Evolutionary conservation across 139 green algal genomes (phyloP).

Genomic region (Nannochloris sp.): DNA sequence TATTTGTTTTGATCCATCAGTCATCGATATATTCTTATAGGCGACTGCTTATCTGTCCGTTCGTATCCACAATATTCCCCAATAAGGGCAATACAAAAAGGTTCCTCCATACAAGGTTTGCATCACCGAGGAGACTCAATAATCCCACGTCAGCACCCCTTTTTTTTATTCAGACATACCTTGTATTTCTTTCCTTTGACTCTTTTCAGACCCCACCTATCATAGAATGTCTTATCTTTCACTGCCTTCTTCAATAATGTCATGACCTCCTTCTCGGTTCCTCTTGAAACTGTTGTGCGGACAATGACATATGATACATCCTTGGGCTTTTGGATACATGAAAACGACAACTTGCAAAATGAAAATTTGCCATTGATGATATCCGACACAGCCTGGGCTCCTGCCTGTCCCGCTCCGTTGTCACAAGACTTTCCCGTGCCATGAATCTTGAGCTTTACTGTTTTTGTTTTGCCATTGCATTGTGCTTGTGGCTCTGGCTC

Average conservation of each 20-base stretch:
- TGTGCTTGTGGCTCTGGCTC: too few relatives aligned
- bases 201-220: background rate
- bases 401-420: background rate
- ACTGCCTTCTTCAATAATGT: background rate
- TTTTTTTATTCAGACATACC: background rate
- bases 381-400: background rate
- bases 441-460: conserved; percentile 2
- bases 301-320: background rate
- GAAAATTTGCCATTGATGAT: too few relatives aligned
- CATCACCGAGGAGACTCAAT: too few relatives aligned
- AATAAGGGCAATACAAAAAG: too few relatives aligned
- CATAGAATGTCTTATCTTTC: conserved; percentile 1
- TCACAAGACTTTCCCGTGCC: background rate
- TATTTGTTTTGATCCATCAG: too few relatives aligned
- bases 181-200: background rate
- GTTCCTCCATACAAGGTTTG: too few relatives aligned
- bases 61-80: too few relatives aligned
- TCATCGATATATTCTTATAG: too few relatives aligned
- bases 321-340: conserved; percentile 3
- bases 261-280: background rate
- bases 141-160: background rate
- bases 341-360: background rate
- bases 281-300: background rate
- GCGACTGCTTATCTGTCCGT: too few relatives aligned
- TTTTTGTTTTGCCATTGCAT: background rate